Evolutionary conservation across 2,329 filamentous ascomycete genomes (phyloP).

Genomic region (Alternaria brassicicola): DNA sequence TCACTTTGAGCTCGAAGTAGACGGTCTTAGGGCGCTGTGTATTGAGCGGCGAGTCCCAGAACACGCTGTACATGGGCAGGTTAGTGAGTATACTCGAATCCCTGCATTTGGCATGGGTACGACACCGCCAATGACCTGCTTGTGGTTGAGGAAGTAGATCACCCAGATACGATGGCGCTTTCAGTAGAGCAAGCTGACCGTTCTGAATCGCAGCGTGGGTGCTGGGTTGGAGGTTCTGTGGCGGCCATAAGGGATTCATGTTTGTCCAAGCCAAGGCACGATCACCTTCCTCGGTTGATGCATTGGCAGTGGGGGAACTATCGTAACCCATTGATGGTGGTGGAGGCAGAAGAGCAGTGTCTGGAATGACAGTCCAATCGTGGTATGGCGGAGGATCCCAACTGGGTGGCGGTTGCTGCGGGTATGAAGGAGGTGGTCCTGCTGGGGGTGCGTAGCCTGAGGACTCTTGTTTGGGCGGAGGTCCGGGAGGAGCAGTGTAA

Average conservation of each 20-base stretch:
- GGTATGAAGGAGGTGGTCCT: slow-evolving; percentile 32
- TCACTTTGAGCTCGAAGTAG: slow-evolving; percentile 74
- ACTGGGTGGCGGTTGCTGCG: slow-evolving; percentile 43
- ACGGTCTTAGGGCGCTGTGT: slow-evolving; percentile 61
- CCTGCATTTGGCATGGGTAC: slow-evolving; percentile 50
- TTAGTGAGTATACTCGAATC: slow-evolving; percentile 72
- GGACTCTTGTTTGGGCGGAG: slow-evolving; percentile 29
- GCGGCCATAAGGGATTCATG: slow-evolving; percentile 63
- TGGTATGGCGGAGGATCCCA: slow-evolving; percentile 64
- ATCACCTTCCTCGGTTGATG: slow-evolving; percentile 66
- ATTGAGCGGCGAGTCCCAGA: slow-evolving; percentile 63
- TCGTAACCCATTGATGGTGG: slow-evolving; percentile 72
- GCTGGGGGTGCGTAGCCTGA: slow-evolving; percentile 38
- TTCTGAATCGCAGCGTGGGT: slow-evolving; percentile 57
- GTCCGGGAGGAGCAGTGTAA: slow-evolving; percentile 25
- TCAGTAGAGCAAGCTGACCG: slow-evolving; percentile 56
- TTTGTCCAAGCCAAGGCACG: slow-evolving; percentile 71
- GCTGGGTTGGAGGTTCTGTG: slow-evolving; percentile 57
- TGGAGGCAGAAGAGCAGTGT: slow-evolving; percentile 73
- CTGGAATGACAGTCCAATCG: slow-evolving; percentile 75
- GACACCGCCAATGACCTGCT: slow-evolving; percentile 52
- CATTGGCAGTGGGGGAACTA: slow-evolving; percentile 71
- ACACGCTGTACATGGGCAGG: slow-evolving; percentile 70
- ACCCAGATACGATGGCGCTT: slow-evolving; percentile 39
- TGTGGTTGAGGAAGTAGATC: slow-evolving; percentile 55